Evolutionary conservation across 139 green algal genomes (phyloP).

Genomic region (Yamagishiella unicocca): DNA sequence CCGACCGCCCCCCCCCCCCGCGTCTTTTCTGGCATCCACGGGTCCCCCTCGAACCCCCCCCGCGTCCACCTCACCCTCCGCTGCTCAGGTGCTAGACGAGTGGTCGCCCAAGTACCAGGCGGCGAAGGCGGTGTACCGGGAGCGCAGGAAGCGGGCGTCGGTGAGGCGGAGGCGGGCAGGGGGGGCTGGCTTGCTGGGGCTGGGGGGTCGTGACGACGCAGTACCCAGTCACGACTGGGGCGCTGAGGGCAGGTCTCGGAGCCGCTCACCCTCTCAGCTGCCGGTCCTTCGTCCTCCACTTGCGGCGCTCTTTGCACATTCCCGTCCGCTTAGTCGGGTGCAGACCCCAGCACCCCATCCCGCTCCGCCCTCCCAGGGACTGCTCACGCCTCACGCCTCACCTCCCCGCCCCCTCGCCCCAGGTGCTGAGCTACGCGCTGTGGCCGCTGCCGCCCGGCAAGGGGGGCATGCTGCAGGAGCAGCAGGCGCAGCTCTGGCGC

Average conservation of each 20-base stretch:
- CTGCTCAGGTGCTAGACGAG: constrained; percentile 83
- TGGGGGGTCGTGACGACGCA: too few species aligned
- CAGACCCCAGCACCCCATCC: too few species aligned
- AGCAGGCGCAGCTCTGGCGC: constrained; percentile 75
- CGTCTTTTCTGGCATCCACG: neutral
- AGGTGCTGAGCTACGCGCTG: constrained; percentile 37
- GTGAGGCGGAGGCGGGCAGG: constrained; percentile 47
- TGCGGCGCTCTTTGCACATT: too few species aligned
- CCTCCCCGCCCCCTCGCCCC: neutral
- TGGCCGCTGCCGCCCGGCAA: constrained; percentile 58
- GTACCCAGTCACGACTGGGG: too few species aligned
- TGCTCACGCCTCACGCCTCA: neutral
- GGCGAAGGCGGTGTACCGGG: constrained; percentile 63
- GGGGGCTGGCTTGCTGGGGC: neutral
- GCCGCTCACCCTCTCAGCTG: too few species aligned
- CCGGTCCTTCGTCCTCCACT: too few species aligned
- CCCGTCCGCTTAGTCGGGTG: too few species aligned
- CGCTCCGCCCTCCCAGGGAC: too few species aligned
- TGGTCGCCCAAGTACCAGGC: constrained; percentile 81
- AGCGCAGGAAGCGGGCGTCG: constrained; percentile 68
- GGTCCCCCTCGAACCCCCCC: neutral
- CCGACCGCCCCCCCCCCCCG: too few species aligned
- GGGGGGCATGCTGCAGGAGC: constrained; percentile 69
- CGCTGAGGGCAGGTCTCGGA: too few species aligned
- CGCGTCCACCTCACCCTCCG: neutral